These are phyloP conservation scores for Epicoccum sorghinum DNA, from an alignment of 2,329 filamentous ascomycete species.

Conservation along the genomic window DNA sequence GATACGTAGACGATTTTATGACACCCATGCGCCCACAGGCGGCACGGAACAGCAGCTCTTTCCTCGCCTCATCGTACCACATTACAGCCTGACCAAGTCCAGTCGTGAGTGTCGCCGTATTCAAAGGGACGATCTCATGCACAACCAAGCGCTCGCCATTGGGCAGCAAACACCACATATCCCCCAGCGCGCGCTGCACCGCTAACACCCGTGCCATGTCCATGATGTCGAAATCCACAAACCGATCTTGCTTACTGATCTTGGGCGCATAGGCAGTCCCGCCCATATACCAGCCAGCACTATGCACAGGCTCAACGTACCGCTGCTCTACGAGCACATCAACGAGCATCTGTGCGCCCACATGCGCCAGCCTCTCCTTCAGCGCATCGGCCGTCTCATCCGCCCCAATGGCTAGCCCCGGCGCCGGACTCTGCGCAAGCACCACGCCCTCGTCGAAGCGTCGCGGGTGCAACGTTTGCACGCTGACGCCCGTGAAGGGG, in stretches of 20 bases:
- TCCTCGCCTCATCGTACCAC: neutral
- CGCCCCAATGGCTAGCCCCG: constrained; percentile 61
- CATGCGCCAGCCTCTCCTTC: constrained; percentile 60
- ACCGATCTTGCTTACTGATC: constrained; percentile 67
- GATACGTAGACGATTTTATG: constrained; percentile 20
- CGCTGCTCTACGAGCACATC: constrained; percentile 65
- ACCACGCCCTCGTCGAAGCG: constrained; percentile 81
- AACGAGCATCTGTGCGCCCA: constrained; percentile 75
- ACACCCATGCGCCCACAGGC: constrained; percentile 7
- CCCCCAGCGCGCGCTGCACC: constrained; percentile 65
- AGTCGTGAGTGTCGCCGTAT: neutral
- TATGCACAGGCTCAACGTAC: constrained; percentile 68
- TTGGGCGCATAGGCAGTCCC: constrained; percentile 69
- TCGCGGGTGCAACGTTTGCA: constrained; percentile 82
- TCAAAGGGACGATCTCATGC: constrained; percentile 17
- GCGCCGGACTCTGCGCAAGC: constrained; percentile 67
- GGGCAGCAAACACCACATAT: constrained; percentile 64
- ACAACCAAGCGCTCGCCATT: constrained; percentile 38
- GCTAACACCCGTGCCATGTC: constrained; percentile 61
- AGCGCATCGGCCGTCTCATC: constrained; percentile 58
- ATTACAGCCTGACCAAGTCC: constrained; percentile 7
- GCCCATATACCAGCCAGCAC: constrained; percentile 39
- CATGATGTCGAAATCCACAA: constrained; percentile 66
- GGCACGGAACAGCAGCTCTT: constrained; percentile 7
- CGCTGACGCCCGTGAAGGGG: constrained; percentile 71